phyloP scores from a whole-genome alignment of 495 filamentous ascomycete species.

The Parathielavia hyrcaniae region DNA sequence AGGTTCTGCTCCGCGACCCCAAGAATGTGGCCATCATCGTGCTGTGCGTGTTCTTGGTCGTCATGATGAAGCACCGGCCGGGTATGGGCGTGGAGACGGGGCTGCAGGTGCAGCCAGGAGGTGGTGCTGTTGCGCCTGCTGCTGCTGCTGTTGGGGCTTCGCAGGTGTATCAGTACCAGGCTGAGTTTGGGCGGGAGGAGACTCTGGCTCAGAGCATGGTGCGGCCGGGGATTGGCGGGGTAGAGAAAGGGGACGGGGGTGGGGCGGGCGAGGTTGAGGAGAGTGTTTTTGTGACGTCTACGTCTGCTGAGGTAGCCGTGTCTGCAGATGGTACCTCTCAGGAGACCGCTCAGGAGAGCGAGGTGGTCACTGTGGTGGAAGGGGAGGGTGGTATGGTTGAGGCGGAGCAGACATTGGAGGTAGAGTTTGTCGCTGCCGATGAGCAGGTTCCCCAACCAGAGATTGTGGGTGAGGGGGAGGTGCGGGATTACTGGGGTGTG shows the following conservation, averaged over 20 bases:
- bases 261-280: no score
- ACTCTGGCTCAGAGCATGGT: background rate
- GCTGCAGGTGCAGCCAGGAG: background rate
- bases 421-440: background rate
- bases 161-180: background rate
- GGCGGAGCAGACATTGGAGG: background rate
- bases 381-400: background rate
- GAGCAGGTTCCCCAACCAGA: background rate
- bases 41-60: constrained; percentile 53
- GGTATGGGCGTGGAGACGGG: background rate
- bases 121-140: background rate
- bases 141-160: no score
- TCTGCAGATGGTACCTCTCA: no score
- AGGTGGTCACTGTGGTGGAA: background rate
- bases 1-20: constrained; percentile 53
- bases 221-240: background rate
- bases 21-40: constrained; percentile 64
- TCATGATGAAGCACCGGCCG: constrained; percentile 39
- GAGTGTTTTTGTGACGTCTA: no score
- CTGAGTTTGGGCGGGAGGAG: background rate
- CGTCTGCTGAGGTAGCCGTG: no score
- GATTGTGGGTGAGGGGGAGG: background rate
- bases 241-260: background rate
- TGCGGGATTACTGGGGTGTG: background rate
- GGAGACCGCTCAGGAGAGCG: background rate